Evolutionary conservation across 148 eudicot species (phyloP).

Genomic region (Rhododendron molle): DNA sequence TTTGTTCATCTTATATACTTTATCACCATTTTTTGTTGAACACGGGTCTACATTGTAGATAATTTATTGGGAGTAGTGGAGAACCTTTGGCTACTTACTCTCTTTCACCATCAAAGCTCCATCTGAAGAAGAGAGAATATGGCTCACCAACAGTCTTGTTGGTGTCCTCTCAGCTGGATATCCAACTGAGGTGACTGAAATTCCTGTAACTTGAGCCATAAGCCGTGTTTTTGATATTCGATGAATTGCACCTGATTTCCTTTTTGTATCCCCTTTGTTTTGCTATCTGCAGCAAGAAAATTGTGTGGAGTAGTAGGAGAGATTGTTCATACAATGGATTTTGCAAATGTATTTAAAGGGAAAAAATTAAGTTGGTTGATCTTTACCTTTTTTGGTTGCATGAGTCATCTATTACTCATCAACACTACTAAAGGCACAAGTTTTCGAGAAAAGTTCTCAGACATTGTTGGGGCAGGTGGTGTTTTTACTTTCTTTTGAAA

Average conservation of each 20-base stretch:
- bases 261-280: neutral
- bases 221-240: slow-evolving; percentile 15
- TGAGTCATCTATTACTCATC: slow-evolving; percentile 20
- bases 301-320: neutral
- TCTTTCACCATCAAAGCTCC: slow-evolving; percentile 9
- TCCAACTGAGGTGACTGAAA: neutral
- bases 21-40: neutral
- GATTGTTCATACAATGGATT: neutral
- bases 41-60: neutral
- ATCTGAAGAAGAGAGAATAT: neutral
- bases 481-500: neutral
- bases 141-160: slow-evolving; percentile 13
- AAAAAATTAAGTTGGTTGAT: neutral
- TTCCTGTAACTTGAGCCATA: slow-evolving; percentile 2
- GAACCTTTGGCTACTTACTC: neutral
- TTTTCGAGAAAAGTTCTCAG: neutral
- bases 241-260: neutral
- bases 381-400: neutral
- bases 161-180: slow-evolving; percentile 2
- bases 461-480: neutral
- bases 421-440: neutral
- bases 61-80: neutral
- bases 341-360: slow-evolving; percentile 5
- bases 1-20: neutral
- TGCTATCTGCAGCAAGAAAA: neutral